These are phyloP conservation scores for Pezicula neosporulosa DNA, from an alignment of 2,329 filamentous ascomycete genomes.

Conservation along the genomic window DNA sequence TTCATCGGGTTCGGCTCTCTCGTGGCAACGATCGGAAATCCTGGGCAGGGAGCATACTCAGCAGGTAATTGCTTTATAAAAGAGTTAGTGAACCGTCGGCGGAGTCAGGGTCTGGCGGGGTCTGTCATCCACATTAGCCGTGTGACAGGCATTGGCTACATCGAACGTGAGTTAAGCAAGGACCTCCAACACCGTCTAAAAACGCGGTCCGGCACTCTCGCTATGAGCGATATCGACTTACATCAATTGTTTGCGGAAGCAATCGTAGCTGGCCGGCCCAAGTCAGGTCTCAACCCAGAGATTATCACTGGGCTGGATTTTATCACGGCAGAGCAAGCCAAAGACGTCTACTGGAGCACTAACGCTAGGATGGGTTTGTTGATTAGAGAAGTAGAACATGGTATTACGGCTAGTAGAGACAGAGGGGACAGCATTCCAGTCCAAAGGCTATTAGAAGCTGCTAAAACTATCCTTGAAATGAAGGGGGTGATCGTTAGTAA, in stretches of 20 bases:
- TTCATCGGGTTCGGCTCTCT: conserved; percentile 32
- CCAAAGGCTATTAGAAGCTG: not conserved
- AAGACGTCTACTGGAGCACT: not conserved
- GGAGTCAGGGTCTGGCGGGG: conserved; percentile 32
- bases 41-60: conserved; percentile 39
- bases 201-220: not conserved
- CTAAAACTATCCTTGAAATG: not conserved
- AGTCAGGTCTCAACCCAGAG: conserved; percentile 3
- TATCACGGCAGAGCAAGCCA: not conserved
- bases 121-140: conserved; percentile 34
- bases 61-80: conserved; percentile 40
- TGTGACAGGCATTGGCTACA: conserved; percentile 38
- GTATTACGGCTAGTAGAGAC: not conserved
- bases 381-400: not conserved
- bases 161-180: not conserved
- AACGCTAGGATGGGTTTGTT: not conserved
- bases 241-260: conserved; percentile 38
- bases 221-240: conserved; percentile 31
- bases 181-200: not conserved
- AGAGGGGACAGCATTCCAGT: not conserved
- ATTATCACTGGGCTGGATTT: not conserved
- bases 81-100: conserved; percentile 31
- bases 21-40: conserved; percentile 21
- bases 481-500: not conserved
- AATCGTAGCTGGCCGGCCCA: conserved; percentile 29